Conservation (phyloP, 169 alveolate genomes). For the Eimeria brunetti region DNA sequence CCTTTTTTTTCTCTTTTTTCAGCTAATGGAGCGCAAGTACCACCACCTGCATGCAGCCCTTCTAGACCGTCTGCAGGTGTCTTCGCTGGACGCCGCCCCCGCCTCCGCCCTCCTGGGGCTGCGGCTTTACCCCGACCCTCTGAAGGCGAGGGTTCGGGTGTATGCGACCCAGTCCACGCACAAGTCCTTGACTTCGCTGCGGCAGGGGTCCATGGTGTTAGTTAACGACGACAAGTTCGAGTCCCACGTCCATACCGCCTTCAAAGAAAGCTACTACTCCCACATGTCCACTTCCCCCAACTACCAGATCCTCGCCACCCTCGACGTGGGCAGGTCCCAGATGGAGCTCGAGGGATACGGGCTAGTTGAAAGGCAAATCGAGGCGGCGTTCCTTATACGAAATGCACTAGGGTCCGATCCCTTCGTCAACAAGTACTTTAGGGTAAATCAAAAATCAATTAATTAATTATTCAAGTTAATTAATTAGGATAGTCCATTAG, state of each 20-base stretch:
- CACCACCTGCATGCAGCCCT: conserved; percentile 76
- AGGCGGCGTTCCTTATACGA: conserved; percentile 84
- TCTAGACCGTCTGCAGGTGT: conserved; percentile 76
- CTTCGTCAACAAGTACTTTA: conserved; percentile 80
- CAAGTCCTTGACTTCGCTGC: conserved; percentile 83
- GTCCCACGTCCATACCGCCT: conserved; percentile 84
- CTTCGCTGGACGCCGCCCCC: conserved; percentile 74
- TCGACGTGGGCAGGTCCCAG: conserved; percentile 86
- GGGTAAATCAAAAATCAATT: too few species aligned
- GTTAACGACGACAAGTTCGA: conserved; percentile 85
- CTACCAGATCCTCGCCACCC: conserved; percentile 84
- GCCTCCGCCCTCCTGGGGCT: conserved; percentile 73
- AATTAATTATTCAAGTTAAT: too few species aligned
- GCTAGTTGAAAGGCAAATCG: conserved; percentile 83
- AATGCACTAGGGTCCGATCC: conserved; percentile 81
- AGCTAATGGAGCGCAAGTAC: conserved; percentile 81
- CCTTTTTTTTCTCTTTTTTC: not conserved
- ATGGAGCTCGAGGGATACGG: conserved; percentile 86
- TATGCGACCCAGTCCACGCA: conserved; percentile 87
- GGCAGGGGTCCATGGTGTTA: conserved; percentile 85
- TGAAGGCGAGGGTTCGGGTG: conserved; percentile 81
- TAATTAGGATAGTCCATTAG: too few species aligned
- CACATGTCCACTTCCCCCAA: conserved; percentile 87
- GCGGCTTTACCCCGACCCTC: conserved; percentile 84
- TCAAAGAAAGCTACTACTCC: conserved; percentile 85